A percentile compares a stretch with the other conserved stretches of the same genome.
Evolutionary conservation across 2,329 filamentous ascomycete genomes (phyloP).

Genomic region (Periconia digitata): DNA sequence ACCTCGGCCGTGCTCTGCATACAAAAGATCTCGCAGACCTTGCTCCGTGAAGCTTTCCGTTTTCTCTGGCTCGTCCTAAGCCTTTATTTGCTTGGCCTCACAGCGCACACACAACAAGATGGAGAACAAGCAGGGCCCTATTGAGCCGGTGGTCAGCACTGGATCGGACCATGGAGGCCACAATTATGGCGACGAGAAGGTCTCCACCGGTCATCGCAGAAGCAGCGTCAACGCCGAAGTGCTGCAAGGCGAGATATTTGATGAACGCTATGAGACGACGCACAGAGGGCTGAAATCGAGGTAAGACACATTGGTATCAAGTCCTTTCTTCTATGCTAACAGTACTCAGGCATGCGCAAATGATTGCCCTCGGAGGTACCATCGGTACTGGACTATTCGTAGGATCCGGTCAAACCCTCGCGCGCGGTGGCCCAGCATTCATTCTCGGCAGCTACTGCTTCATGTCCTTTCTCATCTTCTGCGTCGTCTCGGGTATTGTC

Average conservation of each 20-base stretch:
- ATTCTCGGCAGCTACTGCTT: constrained; percentile 35
- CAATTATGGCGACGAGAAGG: constrained; percentile 15
- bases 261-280: constrained; percentile 40
- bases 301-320: constrained; percentile 23
- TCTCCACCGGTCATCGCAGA: constrained; percentile 15
- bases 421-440: constrained; percentile 30
- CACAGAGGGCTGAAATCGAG: constrained; percentile 44
- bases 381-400: constrained; percentile 64
- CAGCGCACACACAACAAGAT: constrained; percentile 7
- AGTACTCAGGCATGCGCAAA: constrained; percentile 53
- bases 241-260: constrained; percentile 32
- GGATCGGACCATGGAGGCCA: constrained; percentile 4
- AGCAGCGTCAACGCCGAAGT: constrained; percentile 28
- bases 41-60: neutral
- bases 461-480: constrained; percentile 30
- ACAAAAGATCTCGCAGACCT: neutral
- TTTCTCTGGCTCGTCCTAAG: neutral
- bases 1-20: neutral
- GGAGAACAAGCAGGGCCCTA: constrained; percentile 18
- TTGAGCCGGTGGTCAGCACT: constrained; percentile 4
- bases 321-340: constrained; percentile 28
- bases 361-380: constrained; percentile 64
- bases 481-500: constrained; percentile 40
- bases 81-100: neutral
- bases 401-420: constrained; percentile 56